These are phyloP conservation scores for Seminavis robusta DNA, from an alignment of 108 stramenopile genomes.

Conservation along the genomic window DNA sequence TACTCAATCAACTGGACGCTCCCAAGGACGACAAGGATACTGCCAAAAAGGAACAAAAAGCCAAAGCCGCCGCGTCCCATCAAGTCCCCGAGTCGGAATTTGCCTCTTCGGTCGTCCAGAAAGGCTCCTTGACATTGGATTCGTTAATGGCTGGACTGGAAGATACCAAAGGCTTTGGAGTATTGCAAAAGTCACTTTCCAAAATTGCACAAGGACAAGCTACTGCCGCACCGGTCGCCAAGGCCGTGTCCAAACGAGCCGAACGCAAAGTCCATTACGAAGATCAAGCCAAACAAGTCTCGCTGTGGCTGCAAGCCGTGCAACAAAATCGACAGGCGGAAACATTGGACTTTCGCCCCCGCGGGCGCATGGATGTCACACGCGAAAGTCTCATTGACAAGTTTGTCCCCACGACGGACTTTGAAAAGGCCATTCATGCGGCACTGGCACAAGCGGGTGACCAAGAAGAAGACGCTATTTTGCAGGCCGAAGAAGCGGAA, in stretches of 20 bases:
- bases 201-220: conserved; percentile 37
- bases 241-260: conserved; percentile 73
- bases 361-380: conserved; percentile 44
- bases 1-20: conserved; percentile 68
- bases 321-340: conserved; percentile 90
- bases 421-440: conserved; percentile 88
- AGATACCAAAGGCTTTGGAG: conserved; percentile 79
- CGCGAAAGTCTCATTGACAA: conserved; percentile 72
- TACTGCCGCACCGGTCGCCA: conserved; percentile 67
- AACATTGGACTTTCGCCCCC: conserved; percentile 89
- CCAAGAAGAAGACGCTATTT: conserved; percentile 70
- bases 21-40: conserved; percentile 9
- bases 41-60: conserved; percentile 20
- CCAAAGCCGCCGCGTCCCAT: conserved; percentile 24
- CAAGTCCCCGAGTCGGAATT: conserved; percentile 50
- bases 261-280: conserved; percentile 88
- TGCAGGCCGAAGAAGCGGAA: conserved; percentile 56
- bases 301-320: conserved; percentile 78
- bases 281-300: conserved; percentile 63
- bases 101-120: conserved; percentile 19
- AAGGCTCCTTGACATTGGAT: conserved; percentile 65
- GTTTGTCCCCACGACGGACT: conserved; percentile 84
- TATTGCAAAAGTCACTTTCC: conserved; percentile 71
- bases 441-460: conserved; percentile 86
- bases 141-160: conserved; percentile 79